Evolutionary conservation across 2,329 filamentous ascomycete genomes (phyloP).

Genomic region (Cordyceps javanica): DNA sequence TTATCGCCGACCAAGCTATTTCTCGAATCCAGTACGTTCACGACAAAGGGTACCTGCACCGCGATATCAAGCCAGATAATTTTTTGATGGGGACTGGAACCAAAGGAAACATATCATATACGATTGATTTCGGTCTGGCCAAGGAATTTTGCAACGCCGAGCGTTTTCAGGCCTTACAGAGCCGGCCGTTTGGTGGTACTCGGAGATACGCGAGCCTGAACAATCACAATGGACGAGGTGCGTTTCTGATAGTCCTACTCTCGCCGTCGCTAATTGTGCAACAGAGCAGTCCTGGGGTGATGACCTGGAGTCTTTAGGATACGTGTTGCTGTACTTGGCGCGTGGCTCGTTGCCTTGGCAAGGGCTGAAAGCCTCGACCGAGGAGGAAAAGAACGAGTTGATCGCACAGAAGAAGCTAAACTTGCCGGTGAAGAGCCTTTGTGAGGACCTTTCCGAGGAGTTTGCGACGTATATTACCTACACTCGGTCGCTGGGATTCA

Average conservation of each 20-base stretch:
- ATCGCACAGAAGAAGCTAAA: constrained; percentile 24
- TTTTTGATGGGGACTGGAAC: constrained; percentile 19
- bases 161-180: not conserved
- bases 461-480: constrained; percentile 74
- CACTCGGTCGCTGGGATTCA: constrained; percentile 65
- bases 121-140: constrained; percentile 18
- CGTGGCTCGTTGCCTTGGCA: constrained; percentile 69
- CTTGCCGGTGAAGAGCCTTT: constrained; percentile 65
- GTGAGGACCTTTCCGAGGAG: constrained; percentile 68
- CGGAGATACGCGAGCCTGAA: constrained; percentile 18
- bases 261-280: not conserved
- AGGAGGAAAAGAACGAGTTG: constrained; percentile 56
- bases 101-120: constrained; percentile 16
- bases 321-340: constrained; percentile 72
- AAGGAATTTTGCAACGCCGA: constrained; percentile 12
- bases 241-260: constrained; percentile 10
- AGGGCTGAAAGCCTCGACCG: constrained; percentile 61
- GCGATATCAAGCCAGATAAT: constrained; percentile 21
- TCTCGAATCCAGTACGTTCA: constrained; percentile 17
- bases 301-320: constrained; percentile 69
- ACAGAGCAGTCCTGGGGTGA: constrained; percentile 66
- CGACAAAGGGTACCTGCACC: constrained; percentile 15
- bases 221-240: constrained; percentile 17
- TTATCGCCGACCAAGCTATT: constrained; percentile 19
- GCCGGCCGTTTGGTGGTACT: constrained; percentile 14